Evolutionary conservation across 1,284 basidiomycete genomes (phyloP), one percentile per base, ranked within the genome.

Genomic region (Phylloboletellus chloephorus): DNA sequence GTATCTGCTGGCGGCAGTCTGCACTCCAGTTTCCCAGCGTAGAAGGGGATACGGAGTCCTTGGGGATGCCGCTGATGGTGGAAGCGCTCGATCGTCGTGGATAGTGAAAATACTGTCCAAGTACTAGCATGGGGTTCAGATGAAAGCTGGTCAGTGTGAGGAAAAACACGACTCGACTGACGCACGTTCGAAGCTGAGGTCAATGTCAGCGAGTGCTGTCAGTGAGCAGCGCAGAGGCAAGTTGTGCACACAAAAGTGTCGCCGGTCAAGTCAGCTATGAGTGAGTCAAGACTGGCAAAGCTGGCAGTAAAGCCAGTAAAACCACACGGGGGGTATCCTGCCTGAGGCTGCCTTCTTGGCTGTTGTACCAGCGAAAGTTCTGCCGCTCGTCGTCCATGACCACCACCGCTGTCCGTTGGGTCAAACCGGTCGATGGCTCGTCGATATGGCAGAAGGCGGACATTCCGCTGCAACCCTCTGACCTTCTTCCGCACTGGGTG

Each of bases 401-500:
- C 7, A 17, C 10, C 23, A 15, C 5, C n/a, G 6, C 2, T 7
- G 30, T 40, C 12, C 41, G 29, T 22, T 42, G 36, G 41, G 23
- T 42, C 15, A 39, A 20, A 15, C 29, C 41, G 2, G 5, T 15
- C 10, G 4, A 39, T 31, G 13, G 13, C 7, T 22, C 22, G 8
- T 37, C 19, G 2, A 11, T 22, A 10, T 24, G 22, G 37, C 23
- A 31, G 15, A 39, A 31, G 9, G 23, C 13, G 1, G 11, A 31
- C 9, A 13, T 42, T 21, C 6, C 5, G 9, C 19, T 42, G n/a
- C 41, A 42, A 11, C 15, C 29, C 15, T 28, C 41, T 19, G 41
- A 42, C 16, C 29, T 39, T 19, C 25, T 42, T 25, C 41, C 41
- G 2, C n/a, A 39, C 8, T 42, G 41, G 41, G 41, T 42, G 12